Base-by-base conservation (phyloP, 2,329 filamentous ascomycete species). In the Trichoderma pleuroti region DNA sequence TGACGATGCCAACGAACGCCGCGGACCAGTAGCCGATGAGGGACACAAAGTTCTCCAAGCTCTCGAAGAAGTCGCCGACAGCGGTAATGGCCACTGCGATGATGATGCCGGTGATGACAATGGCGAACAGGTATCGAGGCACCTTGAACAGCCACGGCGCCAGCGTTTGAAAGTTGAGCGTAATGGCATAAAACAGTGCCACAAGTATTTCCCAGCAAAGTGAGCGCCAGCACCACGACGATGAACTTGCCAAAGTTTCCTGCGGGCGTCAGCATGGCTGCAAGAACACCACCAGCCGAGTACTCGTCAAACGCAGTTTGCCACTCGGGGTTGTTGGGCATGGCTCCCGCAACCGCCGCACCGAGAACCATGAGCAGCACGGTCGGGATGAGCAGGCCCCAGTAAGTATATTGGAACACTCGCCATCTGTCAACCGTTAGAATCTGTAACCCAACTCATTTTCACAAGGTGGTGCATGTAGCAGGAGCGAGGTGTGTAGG, bases 101-200 rank as follows among this genome's bases (percentile, higher is more conserved):
- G 74, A 89, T 84, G 73, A 91, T 83, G 42, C 84, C 85, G 2
- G 88, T 87, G 54, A 87, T 84, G 70, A 89, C 78, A 59, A 91
- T 75, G 42, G 87, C 84, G 75, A 88, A 90, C 65, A 88, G 74
- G 72, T 86, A 84, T 5, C 89, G 86, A 6, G 86, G 88, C 3
- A 90, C 81, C 56, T 83, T 82, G 69, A 85, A 81, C 34, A 90
- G 83, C 71, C 83, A 84, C 0, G 89, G 88, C 5, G 88, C 78
- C 24, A 91, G 79, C 74, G 89, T 87, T 78, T 91, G 88, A 78
- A 90, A 87, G 81, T 90, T 90, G 73, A 91, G 83, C 4, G 87
- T 87, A 74, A 90, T 84, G 75, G 86, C 85, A 81, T 91, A 91
- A 79, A 87, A 86, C 18, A n/a, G 86, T 88, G 18, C 85, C 86